These are phyloP conservation scores for Lagerstroemia speciosa DNA, from an alignment of 345 rosid species.

Conservation along the genomic window DNA sequence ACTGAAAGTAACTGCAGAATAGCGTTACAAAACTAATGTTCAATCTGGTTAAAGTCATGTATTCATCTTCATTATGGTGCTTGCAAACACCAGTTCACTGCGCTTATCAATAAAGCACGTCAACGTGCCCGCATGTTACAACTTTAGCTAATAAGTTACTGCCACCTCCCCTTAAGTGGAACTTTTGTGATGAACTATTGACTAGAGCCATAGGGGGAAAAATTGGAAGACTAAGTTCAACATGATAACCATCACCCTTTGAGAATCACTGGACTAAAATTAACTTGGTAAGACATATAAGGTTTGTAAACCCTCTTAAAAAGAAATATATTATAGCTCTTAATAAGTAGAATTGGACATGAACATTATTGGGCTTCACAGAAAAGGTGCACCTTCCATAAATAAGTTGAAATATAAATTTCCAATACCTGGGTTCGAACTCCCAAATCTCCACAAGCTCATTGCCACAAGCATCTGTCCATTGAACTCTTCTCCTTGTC, in stretches of 20 bases:
- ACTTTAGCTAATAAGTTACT: neutral
- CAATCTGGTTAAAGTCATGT: neutral
- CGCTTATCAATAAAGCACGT: neutral
- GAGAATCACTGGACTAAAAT: neutral
- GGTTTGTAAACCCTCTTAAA: neutral
- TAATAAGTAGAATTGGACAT: neutral
- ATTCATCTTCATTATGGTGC: neutral
- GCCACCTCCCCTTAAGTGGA: neutral
- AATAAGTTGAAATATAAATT: neutral
- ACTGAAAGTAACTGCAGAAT: neutral
- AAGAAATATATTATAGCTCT: neutral
- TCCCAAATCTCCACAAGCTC: slow-evolving; percentile 85
- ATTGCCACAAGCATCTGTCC: slow-evolving; percentile 88
- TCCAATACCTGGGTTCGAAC: slow-evolving; percentile 86
- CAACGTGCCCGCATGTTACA: too few relatives aligned
- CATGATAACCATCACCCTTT: neutral
- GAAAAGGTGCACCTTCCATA: neutral
- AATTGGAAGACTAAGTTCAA: neutral
- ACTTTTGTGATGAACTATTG: neutral
- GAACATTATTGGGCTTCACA: neutral
- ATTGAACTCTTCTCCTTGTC: slow-evolving; percentile 77
- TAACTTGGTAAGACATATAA: neutral
- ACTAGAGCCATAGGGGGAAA: neutral
- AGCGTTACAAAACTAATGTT: neutral
- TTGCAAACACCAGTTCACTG: too few relatives aligned